Evolutionary conservation across 2,329 filamentous ascomycete genomes (phyloP).

Genomic region (Helminthosporium solani): DNA sequence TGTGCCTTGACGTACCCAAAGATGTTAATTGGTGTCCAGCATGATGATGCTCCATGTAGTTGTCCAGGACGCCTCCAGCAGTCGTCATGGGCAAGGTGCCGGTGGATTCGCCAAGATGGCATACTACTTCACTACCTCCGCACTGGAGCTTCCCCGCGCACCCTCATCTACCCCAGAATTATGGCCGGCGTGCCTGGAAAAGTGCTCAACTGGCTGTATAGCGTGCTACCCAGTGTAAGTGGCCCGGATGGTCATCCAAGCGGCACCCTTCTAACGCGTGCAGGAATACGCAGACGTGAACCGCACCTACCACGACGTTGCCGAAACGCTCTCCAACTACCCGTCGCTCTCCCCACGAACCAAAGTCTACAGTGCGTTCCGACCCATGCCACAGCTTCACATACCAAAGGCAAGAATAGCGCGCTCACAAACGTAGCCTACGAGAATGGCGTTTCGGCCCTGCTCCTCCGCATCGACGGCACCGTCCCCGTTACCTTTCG

Average conservation of each 20-base stretch:
- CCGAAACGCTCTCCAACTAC: conserved; percentile 75
- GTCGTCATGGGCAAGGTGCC: too few species aligned
- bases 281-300: conserved; percentile 94
- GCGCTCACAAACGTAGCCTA: conserved; percentile 62
- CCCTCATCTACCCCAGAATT: conserved; percentile 19
- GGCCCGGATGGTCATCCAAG: too few species aligned
- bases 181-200: conserved; percentile 78
- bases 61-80: too few species aligned
- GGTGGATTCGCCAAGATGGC: background rate
- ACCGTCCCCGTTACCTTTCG: conserved; percentile 91
- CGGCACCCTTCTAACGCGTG: background rate
- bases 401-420: background rate
- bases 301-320: conserved; percentile 88
- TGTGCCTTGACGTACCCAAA: too few species aligned
- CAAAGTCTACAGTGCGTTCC: conserved; percentile 82
- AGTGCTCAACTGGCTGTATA: conserved; percentile 93
- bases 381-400: conserved; percentile 1
- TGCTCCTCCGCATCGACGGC: conserved; percentile 82
- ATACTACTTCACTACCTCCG: conserved; percentile 2
- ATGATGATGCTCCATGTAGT: too few species aligned
- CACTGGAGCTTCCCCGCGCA: conserved; percentile 29
- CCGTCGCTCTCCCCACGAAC: conserved; percentile 81
- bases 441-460: conserved; percentile 80
- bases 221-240: conserved; percentile 65
- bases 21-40: too few species aligned